Evolutionary conservation across 169 alveolate genomes (phyloP).

Genomic region (Cryptosporidium viatorum): DNA sequence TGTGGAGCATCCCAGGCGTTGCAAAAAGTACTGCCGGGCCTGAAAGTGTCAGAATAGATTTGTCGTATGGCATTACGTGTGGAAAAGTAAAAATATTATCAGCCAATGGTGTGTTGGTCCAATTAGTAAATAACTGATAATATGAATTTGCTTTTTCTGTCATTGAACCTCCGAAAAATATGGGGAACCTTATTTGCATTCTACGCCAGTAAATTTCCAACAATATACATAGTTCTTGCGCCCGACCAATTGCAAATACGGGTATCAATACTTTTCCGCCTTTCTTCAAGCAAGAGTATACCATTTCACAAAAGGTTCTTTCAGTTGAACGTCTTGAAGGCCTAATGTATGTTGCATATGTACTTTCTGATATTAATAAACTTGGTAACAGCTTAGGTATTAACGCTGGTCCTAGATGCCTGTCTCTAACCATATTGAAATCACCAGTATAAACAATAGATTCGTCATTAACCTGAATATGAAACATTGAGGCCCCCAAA

Average conservation of each 20-base stretch:
- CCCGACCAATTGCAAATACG: constrained; percentile 99
- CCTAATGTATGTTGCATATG: constrained; percentile 96
- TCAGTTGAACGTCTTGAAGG: constrained; percentile 96
- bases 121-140: constrained; percentile 92
- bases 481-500: constrained; percentile 97
- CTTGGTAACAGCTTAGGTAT: constrained; percentile 93
- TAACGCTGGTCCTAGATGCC: constrained; percentile 96
- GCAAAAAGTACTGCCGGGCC: constrained; percentile 99
- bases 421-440: constrained; percentile 94
- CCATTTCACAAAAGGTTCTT: constrained; percentile 92
- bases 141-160: constrained; percentile 97
- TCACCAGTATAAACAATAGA: constrained; percentile 96
- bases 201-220: constrained; percentile 96
- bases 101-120: constrained; percentile 88
- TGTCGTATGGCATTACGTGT: constrained; percentile 92
- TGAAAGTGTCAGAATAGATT: constrained; percentile 87
- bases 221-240: constrained; percentile 96
- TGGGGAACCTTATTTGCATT: constrained; percentile 91
- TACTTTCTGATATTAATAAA: constrained; percentile 94
- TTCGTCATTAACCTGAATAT: constrained; percentile 91
- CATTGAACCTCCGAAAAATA: constrained; percentile 97
- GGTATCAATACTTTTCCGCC: constrained; percentile 97
- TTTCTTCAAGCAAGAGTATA: constrained; percentile 80
- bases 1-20: constrained; percentile 99
- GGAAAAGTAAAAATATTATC: constrained; percentile 93